Percentiles rank a stretch among this genome's conserved stretches.
These are phyloP conservation scores for Pichia sp. DNA, from an alignment of 1,139 yeast species.

Conservation along the genomic window DNA sequence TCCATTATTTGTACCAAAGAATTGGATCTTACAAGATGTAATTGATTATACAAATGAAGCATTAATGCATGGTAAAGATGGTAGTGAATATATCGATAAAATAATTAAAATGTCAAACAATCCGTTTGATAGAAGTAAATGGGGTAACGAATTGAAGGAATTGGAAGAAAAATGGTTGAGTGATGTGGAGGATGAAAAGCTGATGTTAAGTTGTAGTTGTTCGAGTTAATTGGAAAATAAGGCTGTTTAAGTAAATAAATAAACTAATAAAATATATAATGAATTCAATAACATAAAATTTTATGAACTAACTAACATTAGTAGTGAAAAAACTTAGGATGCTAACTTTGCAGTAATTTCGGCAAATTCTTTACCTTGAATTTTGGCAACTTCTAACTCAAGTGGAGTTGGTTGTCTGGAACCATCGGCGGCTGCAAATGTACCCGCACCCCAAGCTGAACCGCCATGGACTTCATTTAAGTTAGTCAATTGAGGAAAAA, in stretches of 20 bases:
- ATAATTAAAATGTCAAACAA: constrained; percentile 54
- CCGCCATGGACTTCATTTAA: constrained; percentile 71
- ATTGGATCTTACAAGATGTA: constrained; percentile 84
- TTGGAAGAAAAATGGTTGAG: constrained; percentile 51
- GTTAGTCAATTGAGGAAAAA: constrained; percentile 50
- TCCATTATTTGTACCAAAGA: constrained; percentile 78
- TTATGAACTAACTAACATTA: too few species aligned
- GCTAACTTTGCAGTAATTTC: constrained; percentile 25
- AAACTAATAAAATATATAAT: too few species aligned
- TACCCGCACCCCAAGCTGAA: constrained; percentile 85
- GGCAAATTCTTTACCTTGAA: constrained; percentile 60
- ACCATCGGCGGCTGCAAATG: constrained; percentile 72
- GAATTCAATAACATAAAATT: too few species aligned
- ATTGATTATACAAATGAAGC: constrained; percentile 38
- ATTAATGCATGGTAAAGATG: constrained; percentile 24
- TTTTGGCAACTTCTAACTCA: constrained; percentile 54
- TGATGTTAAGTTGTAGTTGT: constrained; percentile 63
- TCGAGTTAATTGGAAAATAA: constrained; percentile 46
- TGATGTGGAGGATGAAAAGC: constrained; percentile 38
- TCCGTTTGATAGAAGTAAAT: constrained; percentile 51
- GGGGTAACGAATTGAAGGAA: constrained; percentile 61
- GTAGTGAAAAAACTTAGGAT: not conserved
- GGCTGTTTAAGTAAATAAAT: too few species aligned
- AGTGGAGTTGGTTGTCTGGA: constrained; percentile 60
- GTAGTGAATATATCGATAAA: constrained; percentile 42